A percentile compares a stretch with the other conserved stretches of the same genome.
phyloP scores from a whole-genome alignment of 192 early-diverging fungal species.

The Pilobolus umbonatus region DNA sequence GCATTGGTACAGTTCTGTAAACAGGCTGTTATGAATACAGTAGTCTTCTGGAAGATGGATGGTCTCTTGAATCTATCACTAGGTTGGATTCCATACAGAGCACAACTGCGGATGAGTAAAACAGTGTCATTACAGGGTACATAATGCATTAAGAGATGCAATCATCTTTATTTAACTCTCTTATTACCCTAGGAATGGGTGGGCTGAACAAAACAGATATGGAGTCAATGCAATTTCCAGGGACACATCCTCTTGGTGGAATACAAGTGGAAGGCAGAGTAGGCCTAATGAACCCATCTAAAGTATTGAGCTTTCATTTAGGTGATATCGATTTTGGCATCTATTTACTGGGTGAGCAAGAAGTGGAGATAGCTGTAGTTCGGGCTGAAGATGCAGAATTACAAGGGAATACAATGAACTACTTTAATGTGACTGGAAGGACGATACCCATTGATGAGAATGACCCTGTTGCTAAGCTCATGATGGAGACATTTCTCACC shows the following conservation, averaged over 20 bases:
- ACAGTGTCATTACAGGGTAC: conserved; percentile 15
- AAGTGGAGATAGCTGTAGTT: conserved; percentile 29
- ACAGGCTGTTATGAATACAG: conserved; percentile 8
- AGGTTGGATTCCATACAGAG: conserved; percentile 11
- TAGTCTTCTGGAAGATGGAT: conserved; percentile 9
- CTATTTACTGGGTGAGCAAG: conserved; percentile 19
- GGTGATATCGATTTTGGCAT: conserved; percentile 38
- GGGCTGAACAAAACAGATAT: conserved; percentile 28
- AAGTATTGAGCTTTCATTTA: conserved; percentile 22
- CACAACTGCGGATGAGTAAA: conserved; percentile 5
- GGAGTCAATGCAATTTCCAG: conserved; percentile 22
- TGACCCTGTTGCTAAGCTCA: neutral
- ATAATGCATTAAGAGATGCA: neutral
- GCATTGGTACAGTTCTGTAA: conserved; percentile 21
- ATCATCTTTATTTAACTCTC: neutral
- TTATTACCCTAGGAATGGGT: conserved; percentile 25
- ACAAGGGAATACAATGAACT: conserved; percentile 20
- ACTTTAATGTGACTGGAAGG: conserved; percentile 27
- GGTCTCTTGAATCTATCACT: conserved; percentile 3
- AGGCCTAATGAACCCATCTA: conserved; percentile 33
- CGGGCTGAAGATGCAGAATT: conserved; percentile 19
- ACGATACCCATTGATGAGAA: conserved; percentile 14
- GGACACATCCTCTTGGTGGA: conserved; percentile 29
- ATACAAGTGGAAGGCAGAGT: conserved; percentile 19
- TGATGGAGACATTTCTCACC: conserved; percentile 25